Evolutionary conservation across 192 early-diverging fungal genomes (phyloP), one percentile per base, ranked within the genome.

Genomic region (Coemansia sp.): DNA sequence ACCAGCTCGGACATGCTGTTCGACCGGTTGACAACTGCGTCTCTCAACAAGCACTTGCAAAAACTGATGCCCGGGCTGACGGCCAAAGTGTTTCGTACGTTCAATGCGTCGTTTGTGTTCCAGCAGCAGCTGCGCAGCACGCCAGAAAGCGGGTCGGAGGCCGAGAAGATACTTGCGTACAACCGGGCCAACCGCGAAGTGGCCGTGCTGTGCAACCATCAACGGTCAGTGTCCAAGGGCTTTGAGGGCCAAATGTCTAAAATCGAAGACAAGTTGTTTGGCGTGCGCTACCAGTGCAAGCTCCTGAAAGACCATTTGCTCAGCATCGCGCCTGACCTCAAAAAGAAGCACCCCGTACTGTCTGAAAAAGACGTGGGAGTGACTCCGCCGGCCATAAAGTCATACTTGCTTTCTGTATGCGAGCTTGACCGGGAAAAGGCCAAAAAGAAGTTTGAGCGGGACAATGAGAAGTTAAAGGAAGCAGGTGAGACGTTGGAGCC

Each of bases 81-180:
- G 5, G 97, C 95, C 51, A 98, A 98, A 75, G 97, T 98, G 14
- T 98, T 98, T 83, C 95, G 97, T 93, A 98, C 97, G 22, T 97
- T 87, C 78, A 98, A 98, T 67, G 97, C 97, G 6, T 97, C 94
- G 14, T 82, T 84, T 62, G 94, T 93, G 3, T 96, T 97, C 84
- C 93, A 97, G 79, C 82, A 92, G 53, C 88, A 98, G 76, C 83
- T 98, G 23, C 74, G 75, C 52, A 70, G 82, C 63, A 96, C 92
- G 12, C 87, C 88, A 1, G 59, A 48, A 5, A 74, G 88, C 11
- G 92, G 89, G 17, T 85, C 89, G 0, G 75, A 73, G 58, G 79
- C 84, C 1, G 95, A 99, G 59, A 98, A 97, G 77, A 65, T 98
- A 2, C 85, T 95, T 0, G 89, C 94, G 0, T 99, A 94, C 72